Evolutionary conservation across 2,329 filamentous ascomycete genomes (phyloP), one percentile per base, ranked within the genome.

Genomic region (Penicillium sp.): DNA sequence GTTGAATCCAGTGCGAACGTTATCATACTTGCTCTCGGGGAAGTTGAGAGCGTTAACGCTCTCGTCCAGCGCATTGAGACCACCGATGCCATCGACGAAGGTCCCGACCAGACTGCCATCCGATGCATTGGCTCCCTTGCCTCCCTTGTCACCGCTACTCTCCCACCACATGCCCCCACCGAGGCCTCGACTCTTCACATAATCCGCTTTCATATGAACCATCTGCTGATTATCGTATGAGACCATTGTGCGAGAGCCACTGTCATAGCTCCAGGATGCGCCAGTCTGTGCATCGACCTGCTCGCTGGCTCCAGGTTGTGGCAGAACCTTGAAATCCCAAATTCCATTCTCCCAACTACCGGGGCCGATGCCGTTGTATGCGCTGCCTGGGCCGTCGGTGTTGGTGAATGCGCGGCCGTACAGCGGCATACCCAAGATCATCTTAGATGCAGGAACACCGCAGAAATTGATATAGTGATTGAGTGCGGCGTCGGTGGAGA

Each of bases 91-190:
- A 21, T 74, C 70, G 10, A 74, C 66, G 56, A 75, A 75, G 8
- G 81, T 85, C 4, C 74, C 78, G 47, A 92, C 91, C 67, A 96
- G 68, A 60, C 88, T 93, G 0, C 79, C 76, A 26, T 72, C 67
- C 6, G 61, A 60, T 44, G 67, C 64, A 43, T 65, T 64, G 6
- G 67, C 72, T 21, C 53, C 52, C 38, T 71, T 74, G 0, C 84
- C 85, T 7, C 77, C 72, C 66, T 85, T 86, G 69, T 96, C 93
- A 4, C 84, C 87, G 64, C 87, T 93, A 63, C 85, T 89, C 76
- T 96, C 92, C 89, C 89, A 94, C 90, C 91, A 96, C 92, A 96
- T 96, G 18, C 82, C 89, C n/a, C 92, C 92, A 12, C 91, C 92
- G 0, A 96, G 80, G 0, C 81, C 76, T 23, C 80, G 75, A 16